These are phyloP conservation scores for Beauveria australis DNA, from an alignment of 2,329 filamentous ascomycete genomes.

Conservation along the genomic window DNA sequence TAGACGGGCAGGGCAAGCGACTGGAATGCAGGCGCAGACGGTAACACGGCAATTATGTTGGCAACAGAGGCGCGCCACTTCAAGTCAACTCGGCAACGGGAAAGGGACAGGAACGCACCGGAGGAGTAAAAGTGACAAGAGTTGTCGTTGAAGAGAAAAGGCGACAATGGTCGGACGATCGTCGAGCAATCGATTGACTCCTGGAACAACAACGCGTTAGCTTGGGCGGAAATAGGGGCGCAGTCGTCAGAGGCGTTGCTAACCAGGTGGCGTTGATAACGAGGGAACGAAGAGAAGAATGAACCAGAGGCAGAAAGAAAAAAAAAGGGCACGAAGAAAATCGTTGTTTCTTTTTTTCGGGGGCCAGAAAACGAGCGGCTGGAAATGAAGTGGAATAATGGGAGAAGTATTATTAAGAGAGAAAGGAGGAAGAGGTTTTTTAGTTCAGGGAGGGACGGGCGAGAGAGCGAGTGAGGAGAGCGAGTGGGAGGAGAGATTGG, in stretches of 20 bases:
- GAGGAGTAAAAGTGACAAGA: background rate
- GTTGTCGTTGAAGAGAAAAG: background rate
- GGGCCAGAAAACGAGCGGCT: slow-evolving; percentile 12
- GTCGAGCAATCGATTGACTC: slow-evolving; percentile 1
- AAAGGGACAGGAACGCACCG: slow-evolving; percentile 3
- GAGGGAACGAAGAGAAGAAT: slow-evolving; percentile 4
- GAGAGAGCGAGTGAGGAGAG: background rate
- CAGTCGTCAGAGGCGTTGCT: background rate
- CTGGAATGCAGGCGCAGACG: slow-evolving; percentile 9
- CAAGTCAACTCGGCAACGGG: slow-evolving; percentile 5
- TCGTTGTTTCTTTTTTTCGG: background rate
- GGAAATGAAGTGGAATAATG: slow-evolving; percentile 8
- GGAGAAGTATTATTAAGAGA: background rate
- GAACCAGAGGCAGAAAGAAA: background rate
- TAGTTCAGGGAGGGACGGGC: background rate
- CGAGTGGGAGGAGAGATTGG: slow-evolving; percentile 3
- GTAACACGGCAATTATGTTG: background rate
- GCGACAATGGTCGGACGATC: background rate
- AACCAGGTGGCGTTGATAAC: background rate
- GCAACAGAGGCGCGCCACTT: background rate
- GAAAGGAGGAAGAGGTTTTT: slow-evolving; percentile 10
- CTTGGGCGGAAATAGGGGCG: slow-evolving; percentile 1
- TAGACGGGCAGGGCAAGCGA: background rate
- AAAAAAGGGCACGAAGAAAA: background rate
- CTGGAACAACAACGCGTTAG: background rate